These are phyloP conservation scores for Auriscalpium orientale DNA, from an alignment of 768 basidiomycete genomes.

Conservation along the genomic window DNA sequence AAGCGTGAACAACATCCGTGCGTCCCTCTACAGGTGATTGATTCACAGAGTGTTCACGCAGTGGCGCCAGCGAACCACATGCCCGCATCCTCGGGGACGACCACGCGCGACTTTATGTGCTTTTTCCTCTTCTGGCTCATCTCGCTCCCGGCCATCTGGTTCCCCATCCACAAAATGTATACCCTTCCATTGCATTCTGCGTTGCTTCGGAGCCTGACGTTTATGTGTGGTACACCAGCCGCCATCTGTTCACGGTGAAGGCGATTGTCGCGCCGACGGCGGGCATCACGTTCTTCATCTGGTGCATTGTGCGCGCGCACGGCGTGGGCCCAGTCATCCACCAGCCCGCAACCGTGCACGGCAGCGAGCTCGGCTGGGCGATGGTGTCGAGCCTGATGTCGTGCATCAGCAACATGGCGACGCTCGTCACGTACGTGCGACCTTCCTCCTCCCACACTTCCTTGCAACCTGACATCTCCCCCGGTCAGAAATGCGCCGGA, in stretches of 20 bases:
- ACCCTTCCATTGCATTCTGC: slow-evolving; percentile 15
- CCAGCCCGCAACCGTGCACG: slow-evolving; percentile 55
- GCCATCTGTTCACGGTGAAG: slow-evolving; percentile 76
- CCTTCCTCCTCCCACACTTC: slow-evolving; percentile 2
- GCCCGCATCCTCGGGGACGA: slow-evolving; percentile 68
- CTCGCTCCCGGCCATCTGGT: slow-evolving; percentile 74
- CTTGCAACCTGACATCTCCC: slow-evolving; percentile 2
- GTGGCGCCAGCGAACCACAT: slow-evolving; percentile 51
- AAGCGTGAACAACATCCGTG: slow-evolving; percentile 57
- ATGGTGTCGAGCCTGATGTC: slow-evolving; percentile 69
- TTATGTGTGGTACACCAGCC: slow-evolving; percentile 29
- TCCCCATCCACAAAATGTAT: slow-evolving; percentile 75
- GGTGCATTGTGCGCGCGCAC: slow-evolving; percentile 70
- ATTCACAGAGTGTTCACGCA: background rate
- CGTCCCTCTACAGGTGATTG: slow-evolving; percentile 18
- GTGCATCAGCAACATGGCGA: slow-evolving; percentile 76
- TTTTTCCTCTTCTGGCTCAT: slow-evolving; percentile 88
- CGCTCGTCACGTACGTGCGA: slow-evolving; percentile 51
- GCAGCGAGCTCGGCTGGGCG: slow-evolving; percentile 65
- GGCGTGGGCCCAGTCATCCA: slow-evolving; percentile 72
- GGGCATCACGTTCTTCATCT: slow-evolving; percentile 65
- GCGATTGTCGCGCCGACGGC: slow-evolving; percentile 65
- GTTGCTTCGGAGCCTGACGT: background rate
- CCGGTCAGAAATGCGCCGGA: slow-evolving; percentile 61
- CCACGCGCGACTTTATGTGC: slow-evolving; percentile 65